Percentiles rank a stretch among this genome's conserved stretches.
Conservation (phyloP, 768 basidiomycete genomes). For the Leucocoprinus birnbaumii region DNA sequence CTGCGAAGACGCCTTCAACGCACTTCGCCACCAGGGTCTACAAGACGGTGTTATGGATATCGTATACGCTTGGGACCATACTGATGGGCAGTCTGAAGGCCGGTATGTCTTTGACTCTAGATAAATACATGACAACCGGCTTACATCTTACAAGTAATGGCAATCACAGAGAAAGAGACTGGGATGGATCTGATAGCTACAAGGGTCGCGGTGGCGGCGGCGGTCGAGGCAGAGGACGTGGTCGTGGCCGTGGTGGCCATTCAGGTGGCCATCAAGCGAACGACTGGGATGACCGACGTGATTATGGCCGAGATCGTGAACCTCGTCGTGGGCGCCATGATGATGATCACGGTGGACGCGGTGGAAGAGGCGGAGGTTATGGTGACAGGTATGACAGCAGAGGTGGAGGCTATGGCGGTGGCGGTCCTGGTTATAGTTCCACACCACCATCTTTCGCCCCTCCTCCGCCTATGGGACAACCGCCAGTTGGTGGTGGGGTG, state of each 20-base stretch:
- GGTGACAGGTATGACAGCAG: slow-evolving; percentile 43
- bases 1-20: slow-evolving; percentile 75
- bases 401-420: slow-evolving; percentile 27
- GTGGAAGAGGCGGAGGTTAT: slow-evolving; percentile 37
- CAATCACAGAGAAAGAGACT: slow-evolving; percentile 43
- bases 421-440: slow-evolving; percentile 24
- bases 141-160: slow-evolving; percentile 21
- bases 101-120: slow-evolving; percentile 18
- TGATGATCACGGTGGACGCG: slow-evolving; percentile 29
- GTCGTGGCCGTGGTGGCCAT: slow-evolving; percentile 35
- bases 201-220: slow-evolving; percentile 28
- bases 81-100: slow-evolving; percentile 31
- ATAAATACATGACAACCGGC: too few relatives aligned
- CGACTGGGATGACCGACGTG: slow-evolving; percentile 38
- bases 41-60: slow-evolving; percentile 92
- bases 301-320: slow-evolving; percentile 45
- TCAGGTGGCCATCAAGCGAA: slow-evolving; percentile 22
- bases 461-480: slow-evolving; percentile 27
- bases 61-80: slow-evolving; percentile 79
- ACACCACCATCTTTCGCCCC: slow-evolving; percentile 20
- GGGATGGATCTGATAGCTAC: slow-evolving; percentile 40
- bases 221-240: slow-evolving; percentile 39
- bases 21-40: slow-evolving; percentile 71
- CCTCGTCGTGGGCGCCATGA: slow-evolving; percentile 37
- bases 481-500: slow-evolving; percentile 22